Evolutionary conservation across 164 flowering plant genomes (phyloP).

Genomic region (Aristolochia contorta): DNA sequence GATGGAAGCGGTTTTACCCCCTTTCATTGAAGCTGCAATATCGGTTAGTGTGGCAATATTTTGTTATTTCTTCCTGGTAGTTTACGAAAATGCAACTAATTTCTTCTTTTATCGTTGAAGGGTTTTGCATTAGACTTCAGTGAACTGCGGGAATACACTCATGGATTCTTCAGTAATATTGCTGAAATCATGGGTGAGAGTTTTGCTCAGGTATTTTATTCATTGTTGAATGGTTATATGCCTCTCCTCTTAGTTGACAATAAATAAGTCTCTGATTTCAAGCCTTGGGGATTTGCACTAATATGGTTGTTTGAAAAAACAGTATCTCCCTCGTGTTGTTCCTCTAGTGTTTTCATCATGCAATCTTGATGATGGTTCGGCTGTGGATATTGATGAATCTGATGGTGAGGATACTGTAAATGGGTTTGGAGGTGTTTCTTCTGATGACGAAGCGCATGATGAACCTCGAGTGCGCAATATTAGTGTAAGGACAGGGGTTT

Average conservation of each 20-base stretch:
- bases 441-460: slow-evolving; percentile 96
- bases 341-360: slow-evolving; percentile 87
- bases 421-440: slow-evolving; percentile 88
- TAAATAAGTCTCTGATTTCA: no score
- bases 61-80: not conserved
- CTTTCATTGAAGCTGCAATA: slow-evolving; percentile 93
- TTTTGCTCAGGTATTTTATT: slow-evolving; percentile 48
- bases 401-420: slow-evolving; percentile 41
- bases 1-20: slow-evolving; percentile 85
- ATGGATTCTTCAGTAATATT: slow-evolving; percentile 94
- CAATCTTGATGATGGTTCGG: slow-evolving; percentile 33
- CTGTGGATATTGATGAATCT: no score
- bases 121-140: slow-evolving; percentile 89
- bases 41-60: slow-evolving; percentile 30
- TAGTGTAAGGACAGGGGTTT: slow-evolving; percentile 90
- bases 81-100: not conserved
- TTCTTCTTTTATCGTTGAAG: slow-evolving; percentile 16
- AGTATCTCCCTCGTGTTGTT: slow-evolving; percentile 93
- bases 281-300: slow-evolving; percentile 14
- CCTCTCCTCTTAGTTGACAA: no score
- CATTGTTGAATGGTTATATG: no score
- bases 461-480: slow-evolving; percentile 91
- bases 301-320: slow-evolving; percentile 12
- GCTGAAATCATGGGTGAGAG: slow-evolving; percentile 87
- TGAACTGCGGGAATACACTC: slow-evolving; percentile 94